phyloP scores from a whole-genome alignment of 805 yeast genomes.

The Metschnikowia hibisci region DNA sequence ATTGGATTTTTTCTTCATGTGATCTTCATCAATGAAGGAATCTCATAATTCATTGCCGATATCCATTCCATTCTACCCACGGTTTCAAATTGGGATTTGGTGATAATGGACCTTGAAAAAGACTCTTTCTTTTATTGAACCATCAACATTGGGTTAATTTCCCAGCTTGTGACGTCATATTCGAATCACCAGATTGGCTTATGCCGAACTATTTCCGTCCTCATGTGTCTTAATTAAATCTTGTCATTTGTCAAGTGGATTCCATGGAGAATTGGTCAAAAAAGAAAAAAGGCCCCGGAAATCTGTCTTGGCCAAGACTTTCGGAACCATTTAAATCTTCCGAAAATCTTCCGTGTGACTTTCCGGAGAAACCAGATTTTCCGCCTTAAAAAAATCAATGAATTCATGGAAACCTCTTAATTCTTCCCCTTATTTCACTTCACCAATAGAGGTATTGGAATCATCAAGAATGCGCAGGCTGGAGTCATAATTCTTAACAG shows the following conservation, averaged over 20 bases:
- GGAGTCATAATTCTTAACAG: constrained; percentile 50
- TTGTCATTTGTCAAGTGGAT: constrained; percentile 28
- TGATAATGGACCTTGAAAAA: constrained; percentile 41
- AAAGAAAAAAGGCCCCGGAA: constrained; percentile 38
- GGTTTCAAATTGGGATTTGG: constrained; percentile 18
- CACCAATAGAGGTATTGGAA: constrained; percentile 49
- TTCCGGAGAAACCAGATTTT: constrained; percentile 40
- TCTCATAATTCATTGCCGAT: constrained; percentile 35
- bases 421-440: constrained; percentile 36
- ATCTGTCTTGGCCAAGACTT: constrained; percentile 43
- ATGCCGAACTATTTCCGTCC: constrained; percentile 53
- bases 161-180: constrained; percentile 49
- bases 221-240: constrained; percentile 24
- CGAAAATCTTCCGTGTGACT: constrained; percentile 40
- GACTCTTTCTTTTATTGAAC: constrained; percentile 46
- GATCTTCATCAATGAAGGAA: constrained; percentile 46
- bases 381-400: constrained; percentile 42
- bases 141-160: constrained; percentile 53
- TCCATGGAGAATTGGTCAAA: constrained; percentile 23
- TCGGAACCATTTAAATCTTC: too few species aligned
- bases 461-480: constrained; percentile 49
- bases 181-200: constrained; percentile 50
- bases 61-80: constrained; percentile 23
- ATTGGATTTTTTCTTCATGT: constrained; percentile 47
- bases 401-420: constrained; percentile 44